Evolutionary conservation across 352 stramenopile genomes (phyloP).

Genomic region (Pythium aristosporum): DNA sequence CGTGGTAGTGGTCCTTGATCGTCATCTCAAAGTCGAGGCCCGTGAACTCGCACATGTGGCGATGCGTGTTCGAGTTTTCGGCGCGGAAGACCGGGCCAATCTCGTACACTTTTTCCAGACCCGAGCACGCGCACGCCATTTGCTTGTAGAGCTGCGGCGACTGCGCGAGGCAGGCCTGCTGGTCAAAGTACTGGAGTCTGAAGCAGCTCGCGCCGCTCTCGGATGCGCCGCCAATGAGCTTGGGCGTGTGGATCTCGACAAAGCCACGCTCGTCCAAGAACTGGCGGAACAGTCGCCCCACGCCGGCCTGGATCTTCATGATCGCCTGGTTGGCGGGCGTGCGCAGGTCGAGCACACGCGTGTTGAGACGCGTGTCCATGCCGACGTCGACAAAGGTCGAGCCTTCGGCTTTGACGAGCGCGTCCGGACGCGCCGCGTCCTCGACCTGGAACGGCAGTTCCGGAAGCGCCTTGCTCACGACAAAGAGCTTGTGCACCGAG

Average conservation of each 20-base stretch:
- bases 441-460: constrained; percentile 95
- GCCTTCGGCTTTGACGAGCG: constrained; percentile 75
- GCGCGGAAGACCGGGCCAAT: constrained; percentile 99
- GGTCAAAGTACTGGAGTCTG: constrained; percentile 98
- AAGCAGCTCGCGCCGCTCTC: constrained; percentile 99
- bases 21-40: constrained; percentile 99
- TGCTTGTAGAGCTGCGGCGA: constrained; percentile 99
- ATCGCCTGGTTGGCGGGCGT: constrained; percentile 99
- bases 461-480: constrained; percentile 92
- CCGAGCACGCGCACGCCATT: constrained; percentile 97
- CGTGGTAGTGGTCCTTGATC: constrained; percentile 99
- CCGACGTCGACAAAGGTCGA: constrained; percentile 87
- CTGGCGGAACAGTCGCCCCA: constrained; percentile 97
- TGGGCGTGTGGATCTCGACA: constrained; percentile 99
- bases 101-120: constrained; percentile 98
- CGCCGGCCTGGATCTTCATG: constrained; percentile 96
- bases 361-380: constrained; percentile 94
- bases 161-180: constrained; percentile 95
- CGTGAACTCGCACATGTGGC: constrained; percentile 99
- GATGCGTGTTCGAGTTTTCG: constrained; percentile 98
- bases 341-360: constrained; percentile 95
- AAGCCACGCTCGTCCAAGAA: constrained; percentile 96
- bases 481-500: constrained; percentile 92
- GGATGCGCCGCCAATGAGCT: constrained; percentile 95
- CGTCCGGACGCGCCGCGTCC: constrained; percentile 91